phyloP scores from a whole-genome alignment of 352 stramenopile genomes.

The Plasmopara muralis region DNA sequence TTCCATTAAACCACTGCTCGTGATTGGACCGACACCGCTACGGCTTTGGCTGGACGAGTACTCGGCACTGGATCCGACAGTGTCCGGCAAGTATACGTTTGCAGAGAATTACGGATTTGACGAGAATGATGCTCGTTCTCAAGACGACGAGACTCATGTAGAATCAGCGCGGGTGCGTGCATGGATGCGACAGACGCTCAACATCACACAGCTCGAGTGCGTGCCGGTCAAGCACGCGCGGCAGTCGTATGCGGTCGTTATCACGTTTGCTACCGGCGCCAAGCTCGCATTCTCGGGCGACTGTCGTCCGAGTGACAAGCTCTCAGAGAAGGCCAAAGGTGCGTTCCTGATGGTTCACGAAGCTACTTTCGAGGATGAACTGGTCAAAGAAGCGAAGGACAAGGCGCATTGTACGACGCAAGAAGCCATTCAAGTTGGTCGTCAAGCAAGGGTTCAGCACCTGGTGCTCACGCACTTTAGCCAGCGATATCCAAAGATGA shows the following conservation, averaged over 20 bases:
- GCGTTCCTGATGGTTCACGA: slow-evolving; percentile 94
- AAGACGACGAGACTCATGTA: slow-evolving; percentile 21
- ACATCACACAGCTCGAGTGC: slow-evolving; percentile 48
- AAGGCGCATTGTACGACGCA: slow-evolving; percentile 94
- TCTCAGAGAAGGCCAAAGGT: slow-evolving; percentile 46
- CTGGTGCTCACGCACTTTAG: slow-evolving; percentile 96
- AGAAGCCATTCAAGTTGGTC: slow-evolving; percentile 87
- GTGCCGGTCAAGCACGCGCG: slow-evolving; percentile 86
- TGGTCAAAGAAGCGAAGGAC: slow-evolving; percentile 87
- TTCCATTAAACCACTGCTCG: slow-evolving; percentile 61
- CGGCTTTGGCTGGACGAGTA: slow-evolving; percentile 92
- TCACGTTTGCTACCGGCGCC: slow-evolving; percentile 57
- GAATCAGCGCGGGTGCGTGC: slow-evolving; percentile 30
- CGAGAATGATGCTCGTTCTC: slow-evolving; percentile 25
- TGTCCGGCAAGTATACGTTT: slow-evolving; percentile 85
- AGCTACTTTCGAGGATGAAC: slow-evolving; percentile 95
- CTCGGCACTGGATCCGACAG: slow-evolving; percentile 55
- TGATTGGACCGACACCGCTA: slow-evolving; percentile 90
- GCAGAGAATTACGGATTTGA: slow-evolving; percentile 86
- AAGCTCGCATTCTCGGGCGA: slow-evolving; percentile 94
- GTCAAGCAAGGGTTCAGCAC: slow-evolving; percentile 67
- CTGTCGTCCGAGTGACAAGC: slow-evolving; percentile 82
- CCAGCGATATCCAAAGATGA: slow-evolving; percentile 79
- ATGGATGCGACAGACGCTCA: slow-evolving; percentile 35
- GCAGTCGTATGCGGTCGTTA: slow-evolving; percentile 87